phyloP scores from a whole-genome alignment of 225 moss, liverwort and hornwort species.

The Lunularia cruciata region DNA sequence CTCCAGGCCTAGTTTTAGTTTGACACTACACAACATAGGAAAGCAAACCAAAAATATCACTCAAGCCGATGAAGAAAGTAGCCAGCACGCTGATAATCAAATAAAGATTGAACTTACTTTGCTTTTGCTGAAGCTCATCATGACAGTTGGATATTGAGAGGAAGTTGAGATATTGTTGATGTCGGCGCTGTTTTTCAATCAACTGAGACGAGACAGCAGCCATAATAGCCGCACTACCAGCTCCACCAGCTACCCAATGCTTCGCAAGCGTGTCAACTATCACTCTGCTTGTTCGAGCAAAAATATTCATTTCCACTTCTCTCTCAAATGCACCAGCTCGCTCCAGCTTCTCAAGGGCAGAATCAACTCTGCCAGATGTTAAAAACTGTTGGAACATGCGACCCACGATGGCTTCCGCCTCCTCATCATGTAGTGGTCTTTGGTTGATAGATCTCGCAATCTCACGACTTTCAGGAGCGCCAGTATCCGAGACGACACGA shows the following conservation, averaged over 20 bases:
- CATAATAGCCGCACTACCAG: conserved; percentile 74
- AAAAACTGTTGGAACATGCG: conserved; percentile 83
- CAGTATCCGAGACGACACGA: conserved; percentile 54
- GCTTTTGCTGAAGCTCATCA: conserved; percentile 79
- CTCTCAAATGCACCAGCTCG: conserved; percentile 87
- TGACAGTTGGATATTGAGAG: conserved; percentile 86
- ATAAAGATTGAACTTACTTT: conserved; percentile 56
- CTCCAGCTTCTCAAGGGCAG: conserved; percentile 73
- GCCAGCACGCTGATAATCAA: background rate
- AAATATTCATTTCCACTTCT: conserved; percentile 86
- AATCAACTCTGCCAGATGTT: conserved; percentile 60
- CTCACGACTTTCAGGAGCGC: conserved; percentile 44
- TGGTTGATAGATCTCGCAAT: conserved; percentile 34
- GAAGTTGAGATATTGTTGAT: conserved; percentile 92
- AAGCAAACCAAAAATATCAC: too few species aligned
- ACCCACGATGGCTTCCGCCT: conserved; percentile 84
- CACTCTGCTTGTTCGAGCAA: conserved; percentile 79
- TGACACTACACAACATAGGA: too few species aligned
- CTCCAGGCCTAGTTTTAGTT: too few species aligned
- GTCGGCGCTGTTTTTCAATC: conserved; percentile 87
- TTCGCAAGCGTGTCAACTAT: conserved; percentile 95
- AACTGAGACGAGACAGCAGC: conserved; percentile 95
- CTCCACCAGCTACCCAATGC: conserved; percentile 95
- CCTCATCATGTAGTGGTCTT: conserved; percentile 75
- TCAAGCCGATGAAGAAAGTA: background rate